Conservation (phyloP, 2,329 filamentous ascomycete genomes). For the Sordariomycetes sp. region DNA sequence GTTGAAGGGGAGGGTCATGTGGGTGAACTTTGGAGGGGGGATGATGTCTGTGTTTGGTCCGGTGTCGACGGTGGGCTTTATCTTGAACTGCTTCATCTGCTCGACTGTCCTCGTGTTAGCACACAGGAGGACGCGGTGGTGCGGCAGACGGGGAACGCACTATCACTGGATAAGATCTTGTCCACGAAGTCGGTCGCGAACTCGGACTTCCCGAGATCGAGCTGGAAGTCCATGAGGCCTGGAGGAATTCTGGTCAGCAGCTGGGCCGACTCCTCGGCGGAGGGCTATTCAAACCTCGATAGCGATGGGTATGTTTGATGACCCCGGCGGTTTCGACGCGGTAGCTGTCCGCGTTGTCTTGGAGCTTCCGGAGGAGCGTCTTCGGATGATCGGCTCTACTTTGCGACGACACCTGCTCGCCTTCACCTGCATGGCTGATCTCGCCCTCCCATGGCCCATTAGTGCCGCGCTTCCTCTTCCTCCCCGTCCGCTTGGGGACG, state of each 20-base stretch:
- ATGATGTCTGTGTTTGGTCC: constrained; percentile 58
- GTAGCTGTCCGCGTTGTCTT: constrained; percentile 60
- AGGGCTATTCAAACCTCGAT: constrained; percentile 45
- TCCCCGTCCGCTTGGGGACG: constrained; percentile 75
- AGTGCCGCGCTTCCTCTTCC: constrained; percentile 74
- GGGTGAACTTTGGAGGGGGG: constrained; percentile 69
- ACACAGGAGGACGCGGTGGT: background rate
- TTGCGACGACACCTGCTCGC: constrained; percentile 26
- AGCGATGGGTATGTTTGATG: constrained; percentile 75
- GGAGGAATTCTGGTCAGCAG: background rate
- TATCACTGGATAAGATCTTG: constrained; percentile 59
- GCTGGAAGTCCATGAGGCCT: constrained; percentile 79
- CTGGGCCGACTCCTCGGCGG: background rate
- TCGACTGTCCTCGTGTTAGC: constrained; percentile 24
- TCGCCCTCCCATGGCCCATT: constrained; percentile 50
- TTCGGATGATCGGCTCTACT: constrained; percentile 41
- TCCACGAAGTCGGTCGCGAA: constrained; percentile 65
- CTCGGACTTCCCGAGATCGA: constrained; percentile 54
- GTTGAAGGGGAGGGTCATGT: constrained; percentile 63
- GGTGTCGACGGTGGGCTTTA: constrained; percentile 51
- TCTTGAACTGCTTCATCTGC: constrained; percentile 49
- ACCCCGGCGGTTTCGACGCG: constrained; percentile 59
- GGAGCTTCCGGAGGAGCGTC: constrained; percentile 50
- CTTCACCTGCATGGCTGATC: constrained; percentile 7
- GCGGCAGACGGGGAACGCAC: constrained; percentile 27